These are phyloP conservation scores for Cajanus cajan DNA, from an alignment of 306 rosid genomes.

Conservation along the genomic window DNA sequence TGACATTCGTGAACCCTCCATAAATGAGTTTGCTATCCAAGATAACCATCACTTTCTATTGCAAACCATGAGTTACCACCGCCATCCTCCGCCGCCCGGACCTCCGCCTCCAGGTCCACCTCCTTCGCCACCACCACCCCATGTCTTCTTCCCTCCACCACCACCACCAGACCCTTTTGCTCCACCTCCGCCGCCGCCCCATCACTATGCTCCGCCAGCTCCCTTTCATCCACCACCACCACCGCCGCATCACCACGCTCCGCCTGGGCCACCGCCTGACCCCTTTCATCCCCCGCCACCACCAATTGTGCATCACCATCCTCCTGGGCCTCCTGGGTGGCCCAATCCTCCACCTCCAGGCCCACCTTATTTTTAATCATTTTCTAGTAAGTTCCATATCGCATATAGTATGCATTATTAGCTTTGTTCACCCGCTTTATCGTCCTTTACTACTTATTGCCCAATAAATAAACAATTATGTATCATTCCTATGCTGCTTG, in stretches of 20 bases:
- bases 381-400: neutral
- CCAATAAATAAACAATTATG: too few species aligned
- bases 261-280: too few species aligned
- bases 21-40: too few species aligned
- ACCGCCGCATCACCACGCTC: neutral
- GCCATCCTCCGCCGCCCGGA: neutral
- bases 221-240: slow-evolving; percentile 1
- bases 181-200: neutral
- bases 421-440: too few species aligned
- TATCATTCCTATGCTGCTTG: too few species aligned
- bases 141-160: neutral
- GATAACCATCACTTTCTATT: neutral
- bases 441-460: too few species aligned
- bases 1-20: neutral
- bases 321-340: neutral
- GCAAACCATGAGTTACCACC: neutral
- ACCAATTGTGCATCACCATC: neutral
- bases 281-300: slow-evolving; percentile 7
- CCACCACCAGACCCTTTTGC: slow-evolving; percentile 8
- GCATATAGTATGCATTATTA: too few species aligned
- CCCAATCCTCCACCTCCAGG: slow-evolving; percentile 16
- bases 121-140: slow-evolving; percentile 26
- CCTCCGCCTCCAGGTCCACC: slow-evolving; percentile 1
- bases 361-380: neutral
- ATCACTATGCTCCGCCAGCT: neutral